Percentiles rank a stretch among this genome's conserved stretches.
Conservation (phyloP, 495 filamentous ascomycete species). For the Podospora pseudoanserina region DNA sequence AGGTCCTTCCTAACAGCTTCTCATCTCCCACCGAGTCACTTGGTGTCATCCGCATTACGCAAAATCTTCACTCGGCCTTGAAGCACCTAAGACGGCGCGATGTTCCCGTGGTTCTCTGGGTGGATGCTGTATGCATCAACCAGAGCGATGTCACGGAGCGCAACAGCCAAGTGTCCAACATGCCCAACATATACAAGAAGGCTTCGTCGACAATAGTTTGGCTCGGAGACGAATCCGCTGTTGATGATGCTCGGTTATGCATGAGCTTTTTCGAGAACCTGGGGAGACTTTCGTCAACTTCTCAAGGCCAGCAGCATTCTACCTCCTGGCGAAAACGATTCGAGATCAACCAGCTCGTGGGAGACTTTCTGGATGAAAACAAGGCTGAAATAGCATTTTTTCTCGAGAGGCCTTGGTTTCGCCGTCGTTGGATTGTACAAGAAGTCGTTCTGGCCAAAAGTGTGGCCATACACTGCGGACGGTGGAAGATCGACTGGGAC, state of each 20-base stretch:
- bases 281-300: background rate
- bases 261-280: background rate
- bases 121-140: slow-evolving; percentile 29
- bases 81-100: background rate
- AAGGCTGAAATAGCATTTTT: background rate
- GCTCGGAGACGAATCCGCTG: slow-evolving; percentile 5
- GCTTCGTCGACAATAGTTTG: slow-evolving; percentile 18
- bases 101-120: slow-evolving; percentile 14
- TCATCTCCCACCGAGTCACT: background rate
- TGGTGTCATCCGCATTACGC: background rate
- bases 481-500: slow-evolving; percentile 6
- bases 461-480: slow-evolving; percentile 7
- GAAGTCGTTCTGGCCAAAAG: background rate
- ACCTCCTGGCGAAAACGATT: background rate
- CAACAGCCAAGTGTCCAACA: slow-evolving; percentile 18
- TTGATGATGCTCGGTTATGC: background rate
- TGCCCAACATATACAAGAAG: slow-evolving; percentile 22
- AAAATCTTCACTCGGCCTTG: slow-evolving; percentile 2
- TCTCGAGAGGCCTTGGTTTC: background rate
- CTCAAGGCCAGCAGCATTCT: background rate
- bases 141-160: slow-evolving; percentile 20
- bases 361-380: background rate
- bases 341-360: background rate
- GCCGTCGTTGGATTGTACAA: background rate
- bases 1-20: background rate